Evolutionary conservation across 163 green algal species (phyloP).

Genomic region (Scenedesmus sp.): DNA sequence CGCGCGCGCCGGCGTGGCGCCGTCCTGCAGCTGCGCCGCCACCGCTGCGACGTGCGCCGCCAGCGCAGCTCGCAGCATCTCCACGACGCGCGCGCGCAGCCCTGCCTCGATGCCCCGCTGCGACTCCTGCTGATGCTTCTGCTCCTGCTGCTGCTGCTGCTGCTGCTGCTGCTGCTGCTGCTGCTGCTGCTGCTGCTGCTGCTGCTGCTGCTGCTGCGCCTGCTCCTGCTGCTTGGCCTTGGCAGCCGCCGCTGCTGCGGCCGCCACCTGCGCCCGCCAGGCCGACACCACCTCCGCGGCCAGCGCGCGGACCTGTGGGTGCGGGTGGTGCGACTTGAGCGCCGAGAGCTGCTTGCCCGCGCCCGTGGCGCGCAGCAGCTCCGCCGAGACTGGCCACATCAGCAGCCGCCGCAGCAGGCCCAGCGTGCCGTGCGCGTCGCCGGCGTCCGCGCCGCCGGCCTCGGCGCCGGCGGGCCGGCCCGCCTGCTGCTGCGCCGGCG

Average conservation of each 20-base stretch:
- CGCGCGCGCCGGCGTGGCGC: too few relatives aligned
- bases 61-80: too few relatives aligned
- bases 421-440: constrained; percentile 16
- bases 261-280: constrained; percentile 17
- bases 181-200: constrained; percentile 19
- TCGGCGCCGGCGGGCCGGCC: background rate
- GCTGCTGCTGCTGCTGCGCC: background rate
- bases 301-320: background rate
- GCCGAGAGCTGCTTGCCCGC: constrained; percentile 46
- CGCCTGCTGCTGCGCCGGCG: background rate
- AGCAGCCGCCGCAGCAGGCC: constrained; percentile 33
- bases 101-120: background rate
- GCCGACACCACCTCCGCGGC: constrained; percentile 11
- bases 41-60: too few relatives aligned
- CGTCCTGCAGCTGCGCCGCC: background rate
- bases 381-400: constrained; percentile 45
- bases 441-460: background rate
- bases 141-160: constrained; percentile 5
- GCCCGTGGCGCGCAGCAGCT: constrained; percentile 42
- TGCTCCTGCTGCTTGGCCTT: constrained; percentile 3
- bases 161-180: constrained; percentile 28
- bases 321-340: constrained; percentile 42
- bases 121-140: background rate
- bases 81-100: too few relatives aligned
- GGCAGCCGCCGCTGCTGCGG: constrained; percentile 14